phyloP scores from a whole-genome alignment of 108 stramenopile genomes.

The Cylindrotheca fusiformis region DNA sequence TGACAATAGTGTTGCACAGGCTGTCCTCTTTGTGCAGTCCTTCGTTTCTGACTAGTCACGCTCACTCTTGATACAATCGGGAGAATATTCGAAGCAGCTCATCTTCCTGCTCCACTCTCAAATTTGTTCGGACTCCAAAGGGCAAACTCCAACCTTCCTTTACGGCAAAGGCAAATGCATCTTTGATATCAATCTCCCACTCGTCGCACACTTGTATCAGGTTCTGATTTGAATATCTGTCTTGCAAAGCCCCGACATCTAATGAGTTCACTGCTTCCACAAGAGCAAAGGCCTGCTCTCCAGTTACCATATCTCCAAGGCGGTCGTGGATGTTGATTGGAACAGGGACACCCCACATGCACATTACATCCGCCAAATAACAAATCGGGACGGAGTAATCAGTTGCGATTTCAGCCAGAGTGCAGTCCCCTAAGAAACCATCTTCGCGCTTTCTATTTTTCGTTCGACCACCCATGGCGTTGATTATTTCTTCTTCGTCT shows the following conservation, averaged over 20 bases:
- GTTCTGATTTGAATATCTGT: constrained; percentile 70
- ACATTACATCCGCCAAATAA: constrained; percentile 82
- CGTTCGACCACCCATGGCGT: constrained; percentile 42
- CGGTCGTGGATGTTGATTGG: constrained; percentile 68
- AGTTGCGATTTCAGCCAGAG: constrained; percentile 67
- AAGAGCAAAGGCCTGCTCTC: constrained; percentile 85
- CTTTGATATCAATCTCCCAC: constrained; percentile 70
- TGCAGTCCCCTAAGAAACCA: constrained; percentile 82
- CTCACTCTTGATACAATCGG: background rate
- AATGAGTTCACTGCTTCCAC: constrained; percentile 82
- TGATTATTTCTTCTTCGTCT: constrained; percentile 77
- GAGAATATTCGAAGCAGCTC: constrained; percentile 56
- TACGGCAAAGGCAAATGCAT: constrained; percentile 78
- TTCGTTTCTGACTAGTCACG: too few species aligned
- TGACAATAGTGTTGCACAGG: too few species aligned
- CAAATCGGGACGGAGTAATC: constrained; percentile 79
- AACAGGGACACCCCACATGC: constrained; percentile 74
- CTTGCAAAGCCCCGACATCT: constrained; percentile 69
- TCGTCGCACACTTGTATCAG: constrained; percentile 60
- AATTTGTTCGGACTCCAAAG: constrained; percentile 79
- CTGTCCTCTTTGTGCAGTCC: too few species aligned
- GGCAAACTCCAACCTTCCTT: constrained; percentile 84
- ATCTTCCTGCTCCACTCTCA: constrained; percentile 82
- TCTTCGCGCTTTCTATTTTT: constrained; percentile 40
- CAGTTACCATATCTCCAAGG: constrained; percentile 86